Conservation (phyloP, 805 yeast genomes). For the Wickerhamomyces strasburgensis region DNA sequence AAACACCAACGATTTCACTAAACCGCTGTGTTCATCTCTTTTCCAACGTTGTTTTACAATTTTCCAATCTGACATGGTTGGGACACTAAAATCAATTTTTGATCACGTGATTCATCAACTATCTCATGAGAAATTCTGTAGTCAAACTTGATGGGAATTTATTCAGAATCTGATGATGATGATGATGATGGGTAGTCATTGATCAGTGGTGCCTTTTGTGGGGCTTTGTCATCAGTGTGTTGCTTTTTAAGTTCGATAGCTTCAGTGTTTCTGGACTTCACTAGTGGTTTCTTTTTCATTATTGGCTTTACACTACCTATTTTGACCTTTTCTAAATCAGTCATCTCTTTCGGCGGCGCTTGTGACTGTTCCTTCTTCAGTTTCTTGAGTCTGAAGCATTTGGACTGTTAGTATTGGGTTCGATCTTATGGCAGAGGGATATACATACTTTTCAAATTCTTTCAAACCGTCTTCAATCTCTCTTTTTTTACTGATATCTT, state of each 20-base stretch:
- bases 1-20: too few species aligned
- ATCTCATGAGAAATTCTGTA: too few species aligned
- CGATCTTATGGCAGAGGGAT: background rate
- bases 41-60: too few species aligned
- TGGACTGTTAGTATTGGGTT: constrained; percentile 7
- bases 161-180: background rate
- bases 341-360: too few species aligned
- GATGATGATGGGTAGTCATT: background rate
- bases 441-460: constrained; percentile 20
- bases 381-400: constrained; percentile 4
- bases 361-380: too few species aligned
- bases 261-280: too few species aligned
- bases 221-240: background rate
- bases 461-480: constrained; percentile 18
- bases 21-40: too few species aligned
- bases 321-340: too few species aligned
- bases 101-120: too few species aligned
- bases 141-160: too few species aligned
- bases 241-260: background rate
- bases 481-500: constrained; percentile 13
- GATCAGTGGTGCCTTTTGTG: background rate
- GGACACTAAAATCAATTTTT: too few species aligned
- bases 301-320: background rate
- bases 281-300: background rate
- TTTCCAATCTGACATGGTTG: too few species aligned